Base-by-base conservation (phyloP, 495 filamentous ascomycete species). In the Aspergillus conjunctus region DNA sequence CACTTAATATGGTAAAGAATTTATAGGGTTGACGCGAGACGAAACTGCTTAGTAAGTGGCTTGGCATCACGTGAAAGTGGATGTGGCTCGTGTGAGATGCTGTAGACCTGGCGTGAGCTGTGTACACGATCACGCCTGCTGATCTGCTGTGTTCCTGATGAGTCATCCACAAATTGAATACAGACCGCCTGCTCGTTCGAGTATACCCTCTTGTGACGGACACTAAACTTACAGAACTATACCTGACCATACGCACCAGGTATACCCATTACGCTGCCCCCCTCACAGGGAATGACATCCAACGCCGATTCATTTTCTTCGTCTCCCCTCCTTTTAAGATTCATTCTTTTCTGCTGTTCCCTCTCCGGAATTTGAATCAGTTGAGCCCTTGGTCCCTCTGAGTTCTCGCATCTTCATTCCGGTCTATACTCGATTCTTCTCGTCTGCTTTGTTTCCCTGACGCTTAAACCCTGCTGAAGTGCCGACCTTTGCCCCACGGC, bases 121-220 rank as follows among this genome's bases (percentile, higher is more conserved):
- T n/a, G n/a, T n/a, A n/a, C n/a, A n/a, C n/a, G n/a, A n/a, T n/a
- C n/a, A 41, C 37, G 20, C 9, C 7, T 11, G 17, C 17, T 12
- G 31, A 53, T 53, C 51, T 34, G 51, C n/a, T 30, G 26, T 53
- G 51, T 34, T 48, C 30, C 51, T 53, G 54, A 45, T 15, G 43
- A 22, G 43, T 49, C 26, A 60, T 39, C 34, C 37, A 20, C 31
- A 10, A 15, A 51, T 46, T 37, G 31, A 17, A 34, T 18, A 4
- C 21, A 4, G 37, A 60, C 58, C 58, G 58, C 58, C 58, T 60
- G 34, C 58, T 41, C 1, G n/a, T 39, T 54, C 20, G 12, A 37
- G 58, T 39, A 60, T 49, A 21, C n/a, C 39, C 37, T 32, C 56
- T 18, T 58, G 56, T 58, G 56, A 51, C 46, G 43, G 56, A 33